Percentiles rank a stretch among this genome's conserved stretches.
Evolutionary conservation across 2,329 filamentous ascomycete genomes (phyloP).

Genomic region (Xylariaceae sp.): DNA sequence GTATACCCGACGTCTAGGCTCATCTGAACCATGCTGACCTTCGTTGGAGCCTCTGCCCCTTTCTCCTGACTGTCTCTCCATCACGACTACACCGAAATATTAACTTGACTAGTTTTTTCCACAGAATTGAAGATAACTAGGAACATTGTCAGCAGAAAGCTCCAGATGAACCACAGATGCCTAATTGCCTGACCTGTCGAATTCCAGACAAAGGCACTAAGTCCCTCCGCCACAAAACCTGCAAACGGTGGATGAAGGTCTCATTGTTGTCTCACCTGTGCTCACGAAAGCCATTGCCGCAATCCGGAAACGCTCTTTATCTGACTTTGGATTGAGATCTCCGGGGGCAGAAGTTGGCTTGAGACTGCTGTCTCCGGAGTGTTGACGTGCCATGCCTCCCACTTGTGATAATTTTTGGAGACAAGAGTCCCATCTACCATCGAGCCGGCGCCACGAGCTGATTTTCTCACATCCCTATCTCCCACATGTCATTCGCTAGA

Average conservation of each 20-base stretch:
- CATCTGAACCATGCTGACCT: background rate
- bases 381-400: conserved; percentile 17
- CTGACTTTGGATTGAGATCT: conserved; percentile 15
- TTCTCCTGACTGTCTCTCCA: background rate
- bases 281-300: conserved; percentile 6
- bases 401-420: conserved; percentile 22
- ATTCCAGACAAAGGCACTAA: conserved; percentile 16
- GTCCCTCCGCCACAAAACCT: conserved; percentile 14
- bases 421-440: conserved; percentile 20
- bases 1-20: conserved; percentile 4
- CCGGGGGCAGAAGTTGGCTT: conserved; percentile 17
- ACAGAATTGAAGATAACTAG: background rate
- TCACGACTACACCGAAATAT: conserved; percentile 2
- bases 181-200: conserved; percentile 10
- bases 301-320: conserved; percentile 28
- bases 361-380: conserved; percentile 23
- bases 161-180: background rate
- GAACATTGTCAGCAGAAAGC: background rate
- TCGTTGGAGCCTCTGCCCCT: background rate
- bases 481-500: conserved; percentile 1
- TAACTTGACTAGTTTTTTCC: background rate
- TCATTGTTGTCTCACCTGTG: conserved; percentile 22
- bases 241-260: conserved; percentile 24
- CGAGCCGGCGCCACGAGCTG: conserved; percentile 10
- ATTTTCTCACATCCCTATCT: conserved; percentile 7